Percentiles rank a stretch among this genome's conserved stretches.
Evolutionary conservation across 106 monocot genomes (phyloP).

Genomic region (Phalaenopsis equestris): DNA sequence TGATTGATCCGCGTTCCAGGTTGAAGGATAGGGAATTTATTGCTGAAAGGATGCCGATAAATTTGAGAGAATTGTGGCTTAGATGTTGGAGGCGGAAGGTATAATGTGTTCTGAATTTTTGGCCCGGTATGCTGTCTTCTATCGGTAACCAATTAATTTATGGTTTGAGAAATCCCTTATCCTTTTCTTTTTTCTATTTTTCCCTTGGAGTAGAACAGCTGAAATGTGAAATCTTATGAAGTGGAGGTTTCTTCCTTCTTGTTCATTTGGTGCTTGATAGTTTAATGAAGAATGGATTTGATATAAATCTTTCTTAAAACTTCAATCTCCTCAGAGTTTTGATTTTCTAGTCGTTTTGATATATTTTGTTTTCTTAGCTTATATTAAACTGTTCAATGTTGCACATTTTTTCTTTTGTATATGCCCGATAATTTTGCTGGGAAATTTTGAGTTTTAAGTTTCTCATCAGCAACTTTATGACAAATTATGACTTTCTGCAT

Average conservation of each 20-base stretch:
- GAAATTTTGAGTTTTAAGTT: too few species aligned
- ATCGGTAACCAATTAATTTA: not conserved
- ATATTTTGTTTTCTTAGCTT: too few species aligned
- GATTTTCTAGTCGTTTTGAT: not conserved
- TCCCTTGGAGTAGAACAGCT: not conserved
- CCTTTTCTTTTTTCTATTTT: not conserved
- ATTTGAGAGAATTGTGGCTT: not conserved
- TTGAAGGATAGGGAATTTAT: not conserved
- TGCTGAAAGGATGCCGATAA: not conserved
- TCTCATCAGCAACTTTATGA: too few species aligned
- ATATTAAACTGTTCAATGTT: not conserved
- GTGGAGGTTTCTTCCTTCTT: not conserved
- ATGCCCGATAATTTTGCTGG: too few species aligned
- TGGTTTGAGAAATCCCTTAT: not conserved
- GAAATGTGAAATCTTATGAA: not conserved
- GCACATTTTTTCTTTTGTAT: not conserved
- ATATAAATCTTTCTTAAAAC: not conserved
- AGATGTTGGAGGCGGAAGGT: not conserved
- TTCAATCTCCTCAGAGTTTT: not conserved
- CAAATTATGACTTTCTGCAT: not conserved
- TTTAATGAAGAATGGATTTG: constrained; percentile 2
- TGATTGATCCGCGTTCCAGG: not conserved
- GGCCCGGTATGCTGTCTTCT: not conserved
- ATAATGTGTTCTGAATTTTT: not conserved
- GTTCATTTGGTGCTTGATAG: not conserved